phyloP scores from a whole-genome alignment of 768 basidiomycete genomes.

The Scleroderma bovista region DNA sequence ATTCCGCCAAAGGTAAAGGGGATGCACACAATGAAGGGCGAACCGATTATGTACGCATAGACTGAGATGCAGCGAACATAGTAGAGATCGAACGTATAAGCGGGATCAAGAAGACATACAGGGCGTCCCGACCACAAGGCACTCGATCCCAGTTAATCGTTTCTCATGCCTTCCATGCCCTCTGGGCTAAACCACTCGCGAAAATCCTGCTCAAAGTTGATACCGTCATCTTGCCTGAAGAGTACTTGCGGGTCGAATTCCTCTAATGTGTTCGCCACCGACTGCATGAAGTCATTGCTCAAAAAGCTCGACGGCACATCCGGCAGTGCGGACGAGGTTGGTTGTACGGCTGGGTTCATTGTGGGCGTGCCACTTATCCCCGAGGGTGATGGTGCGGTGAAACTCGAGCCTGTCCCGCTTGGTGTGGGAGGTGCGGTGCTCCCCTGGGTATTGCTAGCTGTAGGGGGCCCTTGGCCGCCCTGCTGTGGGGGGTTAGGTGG shows the following conservation, averaged over 20 bases:
- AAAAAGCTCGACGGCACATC: slow-evolving; percentile 20
- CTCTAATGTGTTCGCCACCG: slow-evolving; percentile 36
- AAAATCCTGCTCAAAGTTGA: slow-evolving; percentile 72
- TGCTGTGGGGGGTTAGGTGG: slow-evolving; percentile 23
- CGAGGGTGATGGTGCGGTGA: slow-evolving; percentile 35
- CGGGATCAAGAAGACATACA: no score
- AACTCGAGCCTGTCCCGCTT: slow-evolving; percentile 24
- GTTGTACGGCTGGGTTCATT: slow-evolving; percentile 20
- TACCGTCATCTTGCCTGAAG: slow-evolving; percentile 39
- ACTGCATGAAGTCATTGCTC: slow-evolving; percentile 42
- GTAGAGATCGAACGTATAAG: no score
- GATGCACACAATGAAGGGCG: no score
- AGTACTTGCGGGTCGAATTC: slow-evolving; percentile 31
- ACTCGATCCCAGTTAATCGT: slow-evolving; percentile 10
- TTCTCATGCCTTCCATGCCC: slow-evolving; percentile 4
- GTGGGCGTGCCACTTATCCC: slow-evolving; percentile 29
- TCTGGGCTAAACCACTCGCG: slow-evolving; percentile 64
- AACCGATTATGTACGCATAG: no score
- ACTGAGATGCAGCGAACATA: no score
- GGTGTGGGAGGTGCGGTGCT: slow-evolving; percentile 36
- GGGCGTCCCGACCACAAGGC: slow-evolving; percentile 1
- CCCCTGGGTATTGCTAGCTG: slow-evolving; percentile 18
- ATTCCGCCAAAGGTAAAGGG: no score
- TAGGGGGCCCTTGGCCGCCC: slow-evolving; percentile 18
- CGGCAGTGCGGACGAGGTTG: slow-evolving; percentile 18